Base-by-base conservation (phyloP, 2,329 filamentous ascomycete species). In the Penicillium sclerotiorum region DNA sequence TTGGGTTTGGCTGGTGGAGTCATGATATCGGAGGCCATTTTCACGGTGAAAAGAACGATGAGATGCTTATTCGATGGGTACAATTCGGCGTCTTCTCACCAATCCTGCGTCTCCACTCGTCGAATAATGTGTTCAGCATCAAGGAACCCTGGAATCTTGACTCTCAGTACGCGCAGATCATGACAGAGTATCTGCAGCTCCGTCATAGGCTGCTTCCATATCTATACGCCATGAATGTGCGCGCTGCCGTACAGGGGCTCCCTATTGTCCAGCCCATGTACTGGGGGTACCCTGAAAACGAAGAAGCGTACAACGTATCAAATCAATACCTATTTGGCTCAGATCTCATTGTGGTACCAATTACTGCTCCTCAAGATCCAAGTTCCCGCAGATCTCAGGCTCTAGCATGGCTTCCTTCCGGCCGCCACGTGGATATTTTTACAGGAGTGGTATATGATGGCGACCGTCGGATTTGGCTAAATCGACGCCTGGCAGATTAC, bases 1-100 rank as follows among this genome's bases (percentile, higher is more conserved):
- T 87, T 50, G 84, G 84, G 0, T 87, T 83, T 54, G 84, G 83
- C 2, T 86, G 83, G 83, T 87, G 84, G 84, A 83, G 80, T 42
- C 83, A 87, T 62, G 84, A 87, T 55, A 84, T 87, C 22, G 84
- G 84, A n/a, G 84, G 84, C 0, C 84, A 87, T 61, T 79, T 81
- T 57, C 62, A 67, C 2, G 84, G 84, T 4, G 68, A 67, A 32
- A 77, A 79, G 5, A 80, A 83, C 42, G 83, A 85, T 43, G 81
- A 87, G 58, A 70, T 85, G 36, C 36, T 39, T 13, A 23, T 39
- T 23, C 36, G 36, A 39, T 39, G 7, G 36, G 36, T 84, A 1
- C 84, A 87, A 60, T 73, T 82, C 2, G 84, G 83, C 5, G 78
- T 77, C 38, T 84, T 83, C 61, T 84, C 81, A 0, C 83, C 83